These are phyloP conservation scores for Trypanosoma mega DNA, from an alignment of 208 protist genomes.

Conservation along the genomic window DNA sequence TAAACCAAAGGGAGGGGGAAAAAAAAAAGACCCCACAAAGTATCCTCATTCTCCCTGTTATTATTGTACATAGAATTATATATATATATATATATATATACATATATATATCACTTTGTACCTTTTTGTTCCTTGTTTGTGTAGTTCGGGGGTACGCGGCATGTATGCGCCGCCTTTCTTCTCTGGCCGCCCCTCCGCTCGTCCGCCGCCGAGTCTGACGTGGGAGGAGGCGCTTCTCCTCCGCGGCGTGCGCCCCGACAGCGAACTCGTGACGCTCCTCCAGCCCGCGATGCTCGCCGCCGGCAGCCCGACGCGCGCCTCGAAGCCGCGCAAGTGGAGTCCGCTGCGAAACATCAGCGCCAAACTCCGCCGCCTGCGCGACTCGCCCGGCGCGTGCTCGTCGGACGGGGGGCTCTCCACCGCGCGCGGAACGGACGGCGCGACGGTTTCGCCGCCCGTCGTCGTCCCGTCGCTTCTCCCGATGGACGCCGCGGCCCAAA, in stretches of 20 bases:
- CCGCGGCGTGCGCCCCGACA: constrained; percentile 48
- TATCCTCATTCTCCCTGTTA: no score
- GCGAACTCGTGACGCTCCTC: constrained; percentile 44
- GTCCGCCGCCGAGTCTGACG: constrained; percentile 31
- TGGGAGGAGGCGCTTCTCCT: constrained; percentile 55
- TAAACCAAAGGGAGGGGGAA: no score
- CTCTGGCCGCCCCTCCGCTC: no score
- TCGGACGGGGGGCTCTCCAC: constrained; percentile 17
- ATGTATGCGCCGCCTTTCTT: no score
- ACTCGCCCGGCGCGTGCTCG: constrained; percentile 5
- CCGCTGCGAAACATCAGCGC: constrained; percentile 16
- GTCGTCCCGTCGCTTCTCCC: constrained; percentile 17
- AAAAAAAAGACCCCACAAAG: no score
- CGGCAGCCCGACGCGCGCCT: no score
- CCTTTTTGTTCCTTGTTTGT: no score
- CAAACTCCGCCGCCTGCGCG: background rate
- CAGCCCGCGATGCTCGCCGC: constrained; percentile 14
- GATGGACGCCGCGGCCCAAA: background rate
- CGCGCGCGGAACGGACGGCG: background rate
- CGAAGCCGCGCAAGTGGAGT: no score
- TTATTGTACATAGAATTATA: no score
- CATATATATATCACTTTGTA: no score
- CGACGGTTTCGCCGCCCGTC: constrained; percentile 12
- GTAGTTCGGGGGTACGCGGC: no score
- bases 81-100: no score